Evolutionary conservation across 768 basidiomycete genomes (phyloP), one percentile per base, ranked within the genome.

Genomic region (Mycena epipterygia): DNA sequence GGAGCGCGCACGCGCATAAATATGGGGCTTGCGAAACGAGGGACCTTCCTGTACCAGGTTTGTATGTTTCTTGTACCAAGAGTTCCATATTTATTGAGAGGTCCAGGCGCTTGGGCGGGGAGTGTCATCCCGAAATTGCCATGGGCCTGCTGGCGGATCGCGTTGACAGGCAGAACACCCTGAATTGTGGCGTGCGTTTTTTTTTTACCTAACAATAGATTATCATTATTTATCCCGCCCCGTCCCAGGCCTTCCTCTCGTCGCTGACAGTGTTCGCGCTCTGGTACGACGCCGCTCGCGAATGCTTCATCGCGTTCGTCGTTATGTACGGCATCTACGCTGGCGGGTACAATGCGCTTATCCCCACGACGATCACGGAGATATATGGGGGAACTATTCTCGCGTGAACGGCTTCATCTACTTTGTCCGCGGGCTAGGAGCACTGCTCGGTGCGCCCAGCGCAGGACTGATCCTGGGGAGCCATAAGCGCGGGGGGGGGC

Each of bases 151-250:
- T n/a, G n/a, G n/a, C 67, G 55, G 1, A 85, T 83, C n/a, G 83
- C 85, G 84, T 83, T 21, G 85, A 85, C 16, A 74, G 85, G 12
- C 85, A 86, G 58, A 86, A 86, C 71, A 86, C 85, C 0, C 76
- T 86, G 77, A 78, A 84, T 14, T 70, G 68, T 21, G 81, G 81
- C 56, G 84, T 84, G 62, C 72, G 79, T 72, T 49, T 56, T 35
- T 32, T 23, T 35, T 44, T n/a, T n/a, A n/a, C 16, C 49, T 30
- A 60, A 25, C 62, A 25, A 53, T 42, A 17, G 9, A 8, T 27
- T 27, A 0, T 29, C 30, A 25, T 3, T 3, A 2, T n/a, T n/a
- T n/a, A n/a, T n/a, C n/a, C n/a, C n/a, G 2, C n/a, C n/a, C n/a
- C n/a, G n/a, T n/a, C 42, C 14, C 57, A 85, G 84, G 81, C 82